Base-by-base conservation (phyloP, 495 filamentous ascomycete species). In the Neurospora sublineolata region DNA sequence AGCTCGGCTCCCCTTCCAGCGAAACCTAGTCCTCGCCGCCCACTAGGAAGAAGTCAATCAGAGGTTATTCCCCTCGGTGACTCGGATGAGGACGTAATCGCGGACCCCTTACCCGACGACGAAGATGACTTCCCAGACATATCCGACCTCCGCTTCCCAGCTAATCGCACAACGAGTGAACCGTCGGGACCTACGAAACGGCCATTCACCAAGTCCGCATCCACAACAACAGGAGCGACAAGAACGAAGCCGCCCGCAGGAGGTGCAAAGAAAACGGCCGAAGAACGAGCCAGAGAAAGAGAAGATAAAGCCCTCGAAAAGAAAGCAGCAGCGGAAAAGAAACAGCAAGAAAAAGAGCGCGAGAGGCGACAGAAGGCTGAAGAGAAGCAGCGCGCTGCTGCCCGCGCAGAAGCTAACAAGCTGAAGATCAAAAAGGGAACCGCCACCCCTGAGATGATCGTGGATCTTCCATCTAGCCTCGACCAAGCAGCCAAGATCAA, bases 391-490 rank as follows among this genome's bases (percentile, higher is more conserved):
- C 82, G 82, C 12, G 90, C 87, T 16, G 86, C 88, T 14, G 92
- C 93, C 46, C 81, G 94, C 11, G 86, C 88, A 12, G 89, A 90
- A 67, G 91, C 89, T 60, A 95, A 97, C 80, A 93, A 89, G 76
- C 81, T 90, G 4, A 90, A 88, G 68, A 90, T 87, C 0, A 89
- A 92, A 79, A 93, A 91, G 81, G 95, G 93, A 75, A 84, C 89
- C 18, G 90, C 92, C 0, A 86, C 87, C 0, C 87, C 85, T 1
- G 93, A 97, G 80, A 95, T 97, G 92, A 91, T 97, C n/a, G 84
- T 93, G 5, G 90, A 94, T 79, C 82, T 97, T 27, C 86, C 92
- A 1, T 80, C 76, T 9, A 83, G 83, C 11, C 78, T 95, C 16
- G 78, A 85, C 11, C 71, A 82, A 10, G 82, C 86, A 64, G 86